phyloP scores from a whole-genome alignment of 2,329 filamentous ascomycete genomes.

The Diplodia corticola region DNA sequence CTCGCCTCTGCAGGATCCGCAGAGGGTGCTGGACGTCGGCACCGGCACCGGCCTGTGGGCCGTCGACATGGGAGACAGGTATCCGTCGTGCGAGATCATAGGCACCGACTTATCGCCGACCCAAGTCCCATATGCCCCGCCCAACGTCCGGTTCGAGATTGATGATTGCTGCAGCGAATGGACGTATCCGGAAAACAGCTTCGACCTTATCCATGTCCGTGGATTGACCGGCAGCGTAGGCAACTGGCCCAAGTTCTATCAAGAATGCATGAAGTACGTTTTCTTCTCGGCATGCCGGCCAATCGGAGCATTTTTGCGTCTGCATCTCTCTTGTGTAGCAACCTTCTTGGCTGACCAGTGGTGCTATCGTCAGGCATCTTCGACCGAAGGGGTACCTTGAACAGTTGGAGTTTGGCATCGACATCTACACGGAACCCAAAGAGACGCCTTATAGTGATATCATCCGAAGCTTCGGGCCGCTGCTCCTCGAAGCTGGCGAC shows the following conservation, averaged over 20 bases:
- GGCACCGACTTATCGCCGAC: slow-evolving; percentile 40
- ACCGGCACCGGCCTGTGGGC: slow-evolving; percentile 41
- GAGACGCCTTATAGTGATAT: slow-evolving; percentile 26
- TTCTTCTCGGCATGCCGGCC: not conserved
- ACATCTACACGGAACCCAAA: slow-evolving; percentile 28
- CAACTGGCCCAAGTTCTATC: slow-evolving; percentile 44
- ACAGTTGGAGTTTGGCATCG: slow-evolving; percentile 42
- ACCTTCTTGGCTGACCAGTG: not conserved
- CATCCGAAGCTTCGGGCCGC: not conserved
- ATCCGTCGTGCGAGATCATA: slow-evolving; percentile 38
- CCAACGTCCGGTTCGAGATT: slow-evolving; percentile 48
- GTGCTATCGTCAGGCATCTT: slow-evolving; percentile 31
- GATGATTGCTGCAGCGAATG: slow-evolving; percentile 46
- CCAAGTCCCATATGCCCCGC: slow-evolving; percentile 37
- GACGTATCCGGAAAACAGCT: slow-evolving; percentile 41
- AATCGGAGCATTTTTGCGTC: not conserved
- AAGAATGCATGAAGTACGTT: slow-evolving; percentile 30
- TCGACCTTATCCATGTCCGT: slow-evolving; percentile 44
- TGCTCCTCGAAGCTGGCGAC: slow-evolving; percentile 27
- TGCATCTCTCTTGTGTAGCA: not conserved
- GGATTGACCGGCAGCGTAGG: slow-evolving; percentile 44
- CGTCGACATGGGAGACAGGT: slow-evolving; percentile 41
- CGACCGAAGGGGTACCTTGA: slow-evolving; percentile 44
- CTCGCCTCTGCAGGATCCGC: slow-evolving; percentile 33
- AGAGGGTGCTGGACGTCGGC: slow-evolving; percentile 37